phyloP scores from a whole-genome alignment of 139 green algal genomes.

The Trebouxia sp. region DNA sequence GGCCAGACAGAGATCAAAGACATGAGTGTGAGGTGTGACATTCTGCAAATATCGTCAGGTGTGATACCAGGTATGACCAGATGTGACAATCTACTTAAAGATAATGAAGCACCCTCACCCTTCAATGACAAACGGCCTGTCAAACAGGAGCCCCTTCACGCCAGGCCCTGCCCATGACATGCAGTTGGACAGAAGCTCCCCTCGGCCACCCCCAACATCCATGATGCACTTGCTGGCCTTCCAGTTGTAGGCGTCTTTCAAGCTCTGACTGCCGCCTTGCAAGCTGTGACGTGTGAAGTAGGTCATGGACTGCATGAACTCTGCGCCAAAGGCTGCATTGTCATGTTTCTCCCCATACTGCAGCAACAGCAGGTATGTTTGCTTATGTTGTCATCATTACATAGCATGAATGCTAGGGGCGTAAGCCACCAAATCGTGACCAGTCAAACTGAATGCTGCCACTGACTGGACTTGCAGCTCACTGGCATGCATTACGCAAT shows the following conservation, averaged over 20 bases:
- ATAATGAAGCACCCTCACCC: conserved; percentile 28
- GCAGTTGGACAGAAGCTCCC: conserved; percentile 34
- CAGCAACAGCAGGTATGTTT: conserved; percentile 7
- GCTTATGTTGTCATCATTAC: neutral
- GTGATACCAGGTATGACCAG: too few relatives aligned
- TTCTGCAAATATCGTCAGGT: too few relatives aligned
- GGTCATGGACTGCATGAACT: conserved; percentile 42
- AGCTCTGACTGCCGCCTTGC: conserved; percentile 17
- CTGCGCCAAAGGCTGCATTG: conserved; percentile 32
- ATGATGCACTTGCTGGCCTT: conserved; percentile 29
- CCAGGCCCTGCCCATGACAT: conserved; percentile 24
- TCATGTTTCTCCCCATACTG: conserved; percentile 37
- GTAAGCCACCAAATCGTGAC: too few relatives aligned
- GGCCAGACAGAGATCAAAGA: too few relatives aligned
- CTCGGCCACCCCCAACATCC: conserved; percentile 39
- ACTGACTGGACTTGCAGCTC: too few relatives aligned
- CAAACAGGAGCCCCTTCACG: conserved; percentile 31
- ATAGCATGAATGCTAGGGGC: too few relatives aligned
- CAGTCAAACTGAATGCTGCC: too few relatives aligned
- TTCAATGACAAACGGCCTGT: conserved; percentile 35
- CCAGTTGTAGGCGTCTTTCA: conserved; percentile 37
- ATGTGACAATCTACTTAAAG: too few relatives aligned
- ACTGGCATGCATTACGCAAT: too few relatives aligned
- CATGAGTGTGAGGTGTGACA: too few relatives aligned
- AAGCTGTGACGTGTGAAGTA: conserved; percentile 45